A percentile compares a stretch with the other conserved stretches of the same genome.
These are phyloP conservation scores for Wickerhamomyces chaumierensis DNA, from an alignment of 805 yeast species.

Conservation along the genomic window DNA sequence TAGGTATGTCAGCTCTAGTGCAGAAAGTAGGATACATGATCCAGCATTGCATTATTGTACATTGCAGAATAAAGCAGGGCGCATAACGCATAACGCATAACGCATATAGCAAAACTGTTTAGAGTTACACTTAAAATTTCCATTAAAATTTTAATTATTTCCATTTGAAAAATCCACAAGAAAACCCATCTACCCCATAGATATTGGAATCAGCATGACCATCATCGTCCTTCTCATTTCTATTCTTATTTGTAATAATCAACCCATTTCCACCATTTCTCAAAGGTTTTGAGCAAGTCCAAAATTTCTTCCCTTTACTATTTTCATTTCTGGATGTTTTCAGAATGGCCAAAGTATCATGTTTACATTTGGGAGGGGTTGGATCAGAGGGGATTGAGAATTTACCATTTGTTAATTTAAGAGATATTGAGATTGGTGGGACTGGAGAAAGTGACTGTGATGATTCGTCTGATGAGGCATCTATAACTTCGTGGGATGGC, in stretches of 20 bases:
- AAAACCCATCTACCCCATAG: slow-evolving; percentile 19
- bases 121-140: too few relatives aligned
- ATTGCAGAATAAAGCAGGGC: too few relatives aligned
- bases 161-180: slow-evolving; percentile 50
- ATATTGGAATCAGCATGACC: slow-evolving; percentile 1
- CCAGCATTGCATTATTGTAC: too few relatives aligned
- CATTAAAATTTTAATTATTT: too few relatives aligned
- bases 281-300: slow-evolving; percentile 34
- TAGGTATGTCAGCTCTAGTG: too few relatives aligned
- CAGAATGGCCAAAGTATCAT: slow-evolving; percentile 32
- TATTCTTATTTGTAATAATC: too few relatives aligned
- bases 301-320: slow-evolving; percentile 40
- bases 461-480: not conserved
- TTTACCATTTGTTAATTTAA: slow-evolving; percentile 9
- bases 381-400: slow-evolving; percentile 11
- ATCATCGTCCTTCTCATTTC: too few relatives aligned
- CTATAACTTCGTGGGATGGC: not conserved
- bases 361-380: slow-evolving; percentile 34
- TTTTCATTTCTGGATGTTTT: slow-evolving; percentile 31
- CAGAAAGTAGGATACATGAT: too few relatives aligned
- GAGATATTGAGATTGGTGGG: not conserved
- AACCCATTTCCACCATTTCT: not conserved
- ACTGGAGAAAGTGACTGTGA: not conserved
- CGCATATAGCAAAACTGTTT: too few relatives aligned
- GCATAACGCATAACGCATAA: too few relatives aligned